Evolutionary conservation across 2,329 filamentous ascomycete species (phyloP), one percentile per base, ranked within the genome.

Genomic region (Cladosporium cucumerinum): DNA sequence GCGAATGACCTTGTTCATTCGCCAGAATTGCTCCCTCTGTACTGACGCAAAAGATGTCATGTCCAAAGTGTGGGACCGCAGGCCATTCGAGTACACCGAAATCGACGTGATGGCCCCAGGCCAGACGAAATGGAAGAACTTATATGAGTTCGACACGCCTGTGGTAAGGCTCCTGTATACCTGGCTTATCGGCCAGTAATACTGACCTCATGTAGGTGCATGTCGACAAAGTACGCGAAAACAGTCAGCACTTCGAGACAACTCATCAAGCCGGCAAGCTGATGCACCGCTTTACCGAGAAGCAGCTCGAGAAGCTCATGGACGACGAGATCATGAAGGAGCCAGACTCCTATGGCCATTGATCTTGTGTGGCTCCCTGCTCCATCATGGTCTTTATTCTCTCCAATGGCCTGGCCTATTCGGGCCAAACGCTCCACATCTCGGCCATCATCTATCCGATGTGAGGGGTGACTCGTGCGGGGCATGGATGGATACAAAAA

Each of bases 141-240:
- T 92, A 1, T 94, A 94, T 74, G 90, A 93, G 65, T 91, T 93
- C 74, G 91, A 94, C 70, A 90, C 91, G 8, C 91, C 91, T 0
- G 91, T 93, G 72, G 90, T 93, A 80, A 72, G 79, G 8, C 8
- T 14, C 7, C 1, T 28, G 23, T 26, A 8, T 30, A 21, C 18
- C 6, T 28, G 14, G 21, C 25, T n/a, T 4, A 10, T 11, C 14
- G 7, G 2, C 6, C 26, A 54, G 5, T 5, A 12, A 54, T 4
- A 28, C 51, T 54, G 6, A 54, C 4, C 5, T 3, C 18, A 34
- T 28, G 7, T 66, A 85, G 84, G 79, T 89, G 32, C 86, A 89
- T 72, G 78, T 93, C 66, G 87, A 87, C 78, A 88, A 85, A 69
- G 78, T 79, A 12, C 81, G 1, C 79, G 80, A 18, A 8, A 81